phyloP scores from a whole-genome alignment of 352 stramenopile genomes.

The Stramenopiles sp. region DNA sequence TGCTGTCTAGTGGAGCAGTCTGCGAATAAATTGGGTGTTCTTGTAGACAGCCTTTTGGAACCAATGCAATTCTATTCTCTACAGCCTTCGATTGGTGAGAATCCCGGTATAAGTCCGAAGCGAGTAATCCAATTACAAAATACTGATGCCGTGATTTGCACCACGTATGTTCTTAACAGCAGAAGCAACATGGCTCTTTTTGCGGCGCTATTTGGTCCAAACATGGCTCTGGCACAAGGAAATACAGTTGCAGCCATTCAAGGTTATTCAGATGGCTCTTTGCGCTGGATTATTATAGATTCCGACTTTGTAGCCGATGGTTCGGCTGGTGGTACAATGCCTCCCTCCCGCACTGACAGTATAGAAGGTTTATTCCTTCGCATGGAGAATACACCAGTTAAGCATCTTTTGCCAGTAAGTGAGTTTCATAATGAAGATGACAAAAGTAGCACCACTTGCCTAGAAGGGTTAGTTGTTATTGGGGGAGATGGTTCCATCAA shows the following conservation, averaged over 20 bases:
- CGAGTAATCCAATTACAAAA: not conserved
- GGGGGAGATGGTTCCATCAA: not conserved
- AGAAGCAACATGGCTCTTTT: not conserved
- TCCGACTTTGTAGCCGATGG: not conserved
- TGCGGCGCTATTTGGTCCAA: not conserved
- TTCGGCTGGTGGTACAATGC: not conserved
- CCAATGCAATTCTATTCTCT: not conserved
- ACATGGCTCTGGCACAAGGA: not conserved
- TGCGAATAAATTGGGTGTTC: not conserved
- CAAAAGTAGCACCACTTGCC: not conserved
- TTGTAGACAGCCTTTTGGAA: not conserved
- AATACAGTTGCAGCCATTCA: not conserved
- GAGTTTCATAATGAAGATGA: not conserved
- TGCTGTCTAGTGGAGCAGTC: not conserved
- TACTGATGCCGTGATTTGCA: not conserved
- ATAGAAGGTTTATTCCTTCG: not conserved
- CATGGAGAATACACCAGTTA: not conserved
- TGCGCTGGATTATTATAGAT: not conserved
- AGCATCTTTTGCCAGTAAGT: not conserved
- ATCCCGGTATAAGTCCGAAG: not conserved
- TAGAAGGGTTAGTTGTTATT: not conserved
- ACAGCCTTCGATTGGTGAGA: not conserved
- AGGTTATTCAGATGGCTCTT: not conserved
- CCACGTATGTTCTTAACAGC: not conserved
- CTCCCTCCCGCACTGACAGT: not conserved